phyloP scores from a whole-genome alignment of 176 grass and related monocot genomes.

The maize (Zea mays) region DNA sequence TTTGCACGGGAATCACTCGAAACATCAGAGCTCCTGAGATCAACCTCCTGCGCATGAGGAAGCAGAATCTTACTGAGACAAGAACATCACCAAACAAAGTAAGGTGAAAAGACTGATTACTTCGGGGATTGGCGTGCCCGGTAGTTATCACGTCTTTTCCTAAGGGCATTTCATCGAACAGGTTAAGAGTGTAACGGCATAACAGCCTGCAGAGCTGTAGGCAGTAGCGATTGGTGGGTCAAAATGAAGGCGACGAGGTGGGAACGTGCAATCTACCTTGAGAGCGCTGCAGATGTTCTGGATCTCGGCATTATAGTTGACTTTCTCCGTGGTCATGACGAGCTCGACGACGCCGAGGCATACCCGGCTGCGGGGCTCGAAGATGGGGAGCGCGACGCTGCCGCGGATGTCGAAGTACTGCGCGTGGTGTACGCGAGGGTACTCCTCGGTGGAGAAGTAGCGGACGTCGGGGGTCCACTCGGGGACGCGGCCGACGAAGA shows the following conservation, averaged over 20 bases:
- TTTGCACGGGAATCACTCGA: slow-evolving; percentile 45
- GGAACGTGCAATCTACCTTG: slow-evolving; percentile 47
- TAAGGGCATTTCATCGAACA: slow-evolving; percentile 45
- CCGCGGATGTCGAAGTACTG: slow-evolving; percentile 71
- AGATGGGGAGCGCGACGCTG: slow-evolving; percentile 74
- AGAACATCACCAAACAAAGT: not conserved
- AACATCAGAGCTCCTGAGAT: slow-evolving; percentile 65
- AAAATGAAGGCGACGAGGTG: not conserved
- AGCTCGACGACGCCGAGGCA: slow-evolving; percentile 96
- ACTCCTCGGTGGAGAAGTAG: slow-evolving; percentile 73
- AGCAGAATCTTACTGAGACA: slow-evolving; percentile 20
- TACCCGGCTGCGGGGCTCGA: slow-evolving; percentile 47
- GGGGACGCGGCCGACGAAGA: slow-evolving; percentile 80
- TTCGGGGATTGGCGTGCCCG: slow-evolving; percentile 53
- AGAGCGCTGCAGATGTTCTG: slow-evolving; percentile 90
- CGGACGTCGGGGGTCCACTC: slow-evolving; percentile 99
- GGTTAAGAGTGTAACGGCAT: slow-evolving; percentile 24
- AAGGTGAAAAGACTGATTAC: slow-evolving; percentile 43
- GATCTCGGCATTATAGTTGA: slow-evolving; percentile 80
- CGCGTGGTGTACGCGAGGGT: slow-evolving; percentile 73
- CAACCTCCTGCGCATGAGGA: slow-evolving; percentile 70
- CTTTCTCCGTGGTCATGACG: slow-evolving; percentile 78
- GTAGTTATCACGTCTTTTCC: slow-evolving; percentile 42
- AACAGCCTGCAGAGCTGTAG: not conserved
- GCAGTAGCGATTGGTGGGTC: not conserved